phyloP scores from a whole-genome alignment of 2,329 filamentous ascomycete genomes.

The Hymenoscyphus salicellus region DNA sequence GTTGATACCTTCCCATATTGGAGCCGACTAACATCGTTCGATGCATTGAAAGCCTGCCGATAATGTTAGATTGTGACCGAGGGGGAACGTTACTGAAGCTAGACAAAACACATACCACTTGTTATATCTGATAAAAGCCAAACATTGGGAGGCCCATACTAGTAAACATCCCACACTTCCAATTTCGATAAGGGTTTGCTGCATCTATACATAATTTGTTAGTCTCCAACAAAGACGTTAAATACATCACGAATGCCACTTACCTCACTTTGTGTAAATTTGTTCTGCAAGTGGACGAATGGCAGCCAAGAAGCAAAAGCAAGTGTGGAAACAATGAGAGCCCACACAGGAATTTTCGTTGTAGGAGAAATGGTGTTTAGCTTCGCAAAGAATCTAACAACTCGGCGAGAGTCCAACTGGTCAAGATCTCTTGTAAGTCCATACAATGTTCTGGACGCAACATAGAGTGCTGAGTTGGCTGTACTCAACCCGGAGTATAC shows the following conservation, averaged over 20 bases:
- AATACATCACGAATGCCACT: neutral
- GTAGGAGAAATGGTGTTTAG: slow-evolving; percentile 8
- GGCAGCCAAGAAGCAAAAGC: slow-evolving; percentile 15
- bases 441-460: slow-evolving; percentile 37
- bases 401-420: neutral
- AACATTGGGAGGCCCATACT: slow-evolving; percentile 15
- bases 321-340: slow-evolving; percentile 5
- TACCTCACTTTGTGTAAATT: slow-evolving; percentile 6
- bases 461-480: slow-evolving; percentile 38
- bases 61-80: neutral
- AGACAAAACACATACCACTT: slow-evolving; percentile 8
- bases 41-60: slow-evolving; percentile 8
- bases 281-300: slow-evolving; percentile 11
- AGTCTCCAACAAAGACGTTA: neutral
- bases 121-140: slow-evolving; percentile 17
- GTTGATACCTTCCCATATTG: slow-evolving; percentile 9
- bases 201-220: slow-evolving; percentile 9
- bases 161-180: slow-evolving; percentile 13
- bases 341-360: slow-evolving; percentile 9
- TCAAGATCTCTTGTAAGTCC: slow-evolving; percentile 28
- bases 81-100: neutral
- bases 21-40: neutral
- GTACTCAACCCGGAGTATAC: slow-evolving; percentile 32
- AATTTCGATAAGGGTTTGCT: slow-evolving; percentile 17
- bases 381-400: slow-evolving; percentile 7